Evolutionary conservation across 306 rosid genomes (phyloP), one percentile per base, ranked within the genome.

Genomic region (Rosa multiflora): DNA sequence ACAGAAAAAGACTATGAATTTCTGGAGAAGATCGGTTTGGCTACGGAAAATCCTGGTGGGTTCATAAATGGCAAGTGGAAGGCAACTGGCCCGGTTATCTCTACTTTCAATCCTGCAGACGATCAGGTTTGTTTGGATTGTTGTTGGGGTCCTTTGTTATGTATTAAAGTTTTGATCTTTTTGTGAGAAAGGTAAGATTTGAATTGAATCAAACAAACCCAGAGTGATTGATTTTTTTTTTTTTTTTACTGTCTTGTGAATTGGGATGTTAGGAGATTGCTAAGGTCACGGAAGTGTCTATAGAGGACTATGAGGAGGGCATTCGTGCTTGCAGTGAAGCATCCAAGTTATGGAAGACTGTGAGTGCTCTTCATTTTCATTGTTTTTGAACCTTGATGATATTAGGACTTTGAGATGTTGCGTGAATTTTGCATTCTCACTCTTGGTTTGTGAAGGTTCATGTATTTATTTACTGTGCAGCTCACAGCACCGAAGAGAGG

Each of bases 401-500:
- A 15, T 46, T 47, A 46, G 70, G 6, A 21, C 39, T 72, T 52
- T 21, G 70, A 63, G 21, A 68, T 78, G 14, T 39, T 35, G 15
- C 18, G 6, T 43, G 35, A 68, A 40, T 56, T 46, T 72, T 72
- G 58, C 62, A 10, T 48, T 11, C 58, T 17, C 53, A 48, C 35
- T 62, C 7, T 29, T 32, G 6, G 67, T 76, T 62, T n/a, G 2
- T 1, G 9, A 23, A 0, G 14, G 10, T 55, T 20, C 8, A 35
- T 77, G 11, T 78, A 71, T 74, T 11, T 3, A 13, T 81, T 14
- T 64, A 13, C 42, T 52, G 70, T 68, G 69, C 88, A 95, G 99
- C 70, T 91, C 53, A 98, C 99, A 6, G 96, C 97, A 39, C 99
- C 98, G 3, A 95, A 93, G 80, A 90, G 99, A 78, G 99, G 99